Percentiles rank a stretch among this genome's conserved stretches.
phyloP scores from a whole-genome alignment of 768 basidiomycete genomes.

The Naganishia kalamii region DNA sequence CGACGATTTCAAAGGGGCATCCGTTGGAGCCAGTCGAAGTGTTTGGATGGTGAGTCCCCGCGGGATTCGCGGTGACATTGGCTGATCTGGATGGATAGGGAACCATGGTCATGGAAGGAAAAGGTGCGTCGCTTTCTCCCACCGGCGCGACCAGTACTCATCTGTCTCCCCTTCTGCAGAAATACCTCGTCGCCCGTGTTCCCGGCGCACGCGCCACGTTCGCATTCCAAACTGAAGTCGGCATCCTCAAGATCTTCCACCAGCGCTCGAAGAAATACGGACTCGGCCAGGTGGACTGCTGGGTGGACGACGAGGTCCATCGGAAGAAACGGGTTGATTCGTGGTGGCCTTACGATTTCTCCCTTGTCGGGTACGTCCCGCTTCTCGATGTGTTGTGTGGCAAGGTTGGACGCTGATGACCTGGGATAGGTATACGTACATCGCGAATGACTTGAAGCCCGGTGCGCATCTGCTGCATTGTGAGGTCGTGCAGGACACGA shows the following conservation, averaged over 20 bases:
- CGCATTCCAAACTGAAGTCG: constrained; percentile 31
- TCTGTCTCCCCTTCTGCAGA: not conserved
- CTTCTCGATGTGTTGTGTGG: too few relatives aligned
- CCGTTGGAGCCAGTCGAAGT: not conserved
- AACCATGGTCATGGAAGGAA: constrained; percentile 19
- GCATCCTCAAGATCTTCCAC: constrained; percentile 34
- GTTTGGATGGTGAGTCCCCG: not conserved
- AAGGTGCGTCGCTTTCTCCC: not conserved
- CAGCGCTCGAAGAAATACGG: constrained; percentile 32
- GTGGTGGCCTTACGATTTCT: constrained; percentile 28
- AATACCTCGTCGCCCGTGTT: constrained; percentile 34
- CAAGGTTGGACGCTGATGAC: not conserved
- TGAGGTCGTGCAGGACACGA: not conserved
- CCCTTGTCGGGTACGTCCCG: not conserved
- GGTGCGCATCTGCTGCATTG: constrained; percentile 15
- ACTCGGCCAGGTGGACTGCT: constrained; percentile 34
- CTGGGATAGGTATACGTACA: not conserved
- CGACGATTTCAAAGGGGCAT: not conserved
- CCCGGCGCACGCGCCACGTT: constrained; percentile 35
- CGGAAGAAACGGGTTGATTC: constrained; percentile 27
- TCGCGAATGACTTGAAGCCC: not conserved
- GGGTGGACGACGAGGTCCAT: constrained; percentile 36
- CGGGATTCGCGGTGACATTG: not conserved
- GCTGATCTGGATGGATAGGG: not conserved
- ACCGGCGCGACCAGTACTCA: not conserved